Evolutionary conservation across 768 basidiomycete genomes (phyloP).

Genomic region (Pleurotus pulmonarius): DNA sequence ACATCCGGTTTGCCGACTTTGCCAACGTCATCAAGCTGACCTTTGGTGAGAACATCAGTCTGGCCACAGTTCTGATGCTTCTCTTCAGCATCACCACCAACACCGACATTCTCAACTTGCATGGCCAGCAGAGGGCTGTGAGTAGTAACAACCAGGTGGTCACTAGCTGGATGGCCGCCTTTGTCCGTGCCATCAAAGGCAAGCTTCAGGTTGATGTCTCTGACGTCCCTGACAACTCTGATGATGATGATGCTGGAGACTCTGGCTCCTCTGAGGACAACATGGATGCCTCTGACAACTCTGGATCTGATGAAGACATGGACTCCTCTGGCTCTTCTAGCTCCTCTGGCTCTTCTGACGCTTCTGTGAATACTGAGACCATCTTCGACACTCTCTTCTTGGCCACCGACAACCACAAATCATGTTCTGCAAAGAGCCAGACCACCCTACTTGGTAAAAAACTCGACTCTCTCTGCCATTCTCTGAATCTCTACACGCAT

Average conservation of each 20-base stretch:
- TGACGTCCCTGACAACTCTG: background rate
- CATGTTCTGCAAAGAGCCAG: background rate
- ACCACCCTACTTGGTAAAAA: background rate
- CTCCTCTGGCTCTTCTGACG: too few relatives aligned
- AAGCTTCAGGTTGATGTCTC: background rate
- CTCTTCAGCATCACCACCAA: background rate
- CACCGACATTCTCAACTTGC: constrained; percentile 2
- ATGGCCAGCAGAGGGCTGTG: background rate
- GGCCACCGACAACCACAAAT: too few relatives aligned
- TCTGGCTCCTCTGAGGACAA: background rate
- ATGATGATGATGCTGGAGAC: too few relatives aligned
- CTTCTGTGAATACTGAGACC: too few relatives aligned
- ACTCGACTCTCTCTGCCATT: background rate
- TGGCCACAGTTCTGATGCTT: constrained; percentile 1
- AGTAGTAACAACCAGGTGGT: background rate
- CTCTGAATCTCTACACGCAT: background rate
- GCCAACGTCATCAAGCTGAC: background rate
- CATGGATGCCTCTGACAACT: background rate
- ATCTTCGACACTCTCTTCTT: too few relatives aligned
- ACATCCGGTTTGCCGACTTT: constrained; percentile 1
- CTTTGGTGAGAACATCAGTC: background rate
- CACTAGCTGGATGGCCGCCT: background rate
- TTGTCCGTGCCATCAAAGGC: background rate
- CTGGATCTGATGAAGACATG: background rate
- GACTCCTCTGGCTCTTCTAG: background rate